Percentiles rank a stretch among this genome's conserved stretches.
Evolutionary conservation across 495 filamentous ascomycete genomes (phyloP).

Genomic region (Bryoglossum gracile): DNA sequence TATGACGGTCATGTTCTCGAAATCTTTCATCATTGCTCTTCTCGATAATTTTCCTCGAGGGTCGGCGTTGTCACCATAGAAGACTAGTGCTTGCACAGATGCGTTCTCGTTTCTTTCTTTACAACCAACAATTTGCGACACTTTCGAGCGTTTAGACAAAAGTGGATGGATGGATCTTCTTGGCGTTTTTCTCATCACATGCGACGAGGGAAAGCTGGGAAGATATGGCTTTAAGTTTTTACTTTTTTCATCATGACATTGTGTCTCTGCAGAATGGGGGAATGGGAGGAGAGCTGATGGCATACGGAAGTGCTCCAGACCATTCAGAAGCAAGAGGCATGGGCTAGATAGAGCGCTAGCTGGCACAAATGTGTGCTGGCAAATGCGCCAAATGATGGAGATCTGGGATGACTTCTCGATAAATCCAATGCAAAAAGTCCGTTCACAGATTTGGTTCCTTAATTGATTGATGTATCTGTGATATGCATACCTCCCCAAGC

Average conservation of each 20-base stretch:
- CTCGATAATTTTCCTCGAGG: slow-evolving; percentile 14
- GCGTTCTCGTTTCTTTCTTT: slow-evolving; percentile 30
- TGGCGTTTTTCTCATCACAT: slow-evolving; percentile 1
- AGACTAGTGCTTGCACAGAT: slow-evolving; percentile 28
- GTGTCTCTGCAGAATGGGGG: slow-evolving; percentile 7
- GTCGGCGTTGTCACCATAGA: slow-evolving; percentile 24
- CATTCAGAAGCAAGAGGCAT: slow-evolving; percentile 24
- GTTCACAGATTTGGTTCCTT: slow-evolving; percentile 6
- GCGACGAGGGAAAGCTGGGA: not conserved
- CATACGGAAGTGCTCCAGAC: slow-evolving; percentile 27
- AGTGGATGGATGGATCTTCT: slow-evolving; percentile 36
- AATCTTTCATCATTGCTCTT: slow-evolving; percentile 27
- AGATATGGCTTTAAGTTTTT: slow-evolving; percentile 17
- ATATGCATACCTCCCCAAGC: no score
- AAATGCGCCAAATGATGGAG: slow-evolving; percentile 8
- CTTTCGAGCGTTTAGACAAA: slow-evolving; percentile 45
- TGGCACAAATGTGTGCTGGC: slow-evolving; percentile 9
- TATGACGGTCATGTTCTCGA: slow-evolving; percentile 35
- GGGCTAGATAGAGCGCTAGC: slow-evolving; percentile 2
- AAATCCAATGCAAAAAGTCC: slow-evolving; percentile 14
- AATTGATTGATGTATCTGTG: no score
- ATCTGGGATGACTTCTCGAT: slow-evolving; percentile 2
- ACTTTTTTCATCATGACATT: slow-evolving; percentile 22
- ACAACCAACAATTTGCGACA: slow-evolving; percentile 26
- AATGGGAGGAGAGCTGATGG: slow-evolving; percentile 16